These are phyloP conservation scores for Fraxinus greggii DNA, from an alignment of 305 asterid species.

Conservation along the genomic window DNA sequence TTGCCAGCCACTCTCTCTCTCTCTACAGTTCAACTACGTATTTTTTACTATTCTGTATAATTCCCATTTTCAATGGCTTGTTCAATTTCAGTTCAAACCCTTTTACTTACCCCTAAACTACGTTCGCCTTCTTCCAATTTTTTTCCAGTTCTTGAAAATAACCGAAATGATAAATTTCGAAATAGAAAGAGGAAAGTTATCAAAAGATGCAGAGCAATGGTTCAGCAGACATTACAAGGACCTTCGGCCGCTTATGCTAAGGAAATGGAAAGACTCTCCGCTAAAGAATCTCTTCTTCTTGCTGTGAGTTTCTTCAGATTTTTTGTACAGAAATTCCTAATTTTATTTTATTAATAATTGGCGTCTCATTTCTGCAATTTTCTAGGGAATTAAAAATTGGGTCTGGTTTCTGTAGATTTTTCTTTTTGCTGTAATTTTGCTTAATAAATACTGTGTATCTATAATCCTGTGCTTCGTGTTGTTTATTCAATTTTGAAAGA, in stretches of 20 bases:
- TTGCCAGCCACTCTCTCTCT: neutral
- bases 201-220: slow-evolving; percentile 52
- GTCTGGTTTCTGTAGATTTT: neutral
- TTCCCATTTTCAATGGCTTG: slow-evolving; percentile 31
- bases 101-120: neutral
- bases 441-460: neutral
- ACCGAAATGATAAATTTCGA: slow-evolving; percentile 1
- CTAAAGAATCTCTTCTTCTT: slow-evolving; percentile 85
- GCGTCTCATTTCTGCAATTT: neutral
- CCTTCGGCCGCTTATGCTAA: slow-evolving; percentile 83
- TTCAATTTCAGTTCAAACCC: slow-evolving; percentile 33
- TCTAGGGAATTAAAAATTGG: neutral
- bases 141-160: slow-evolving; percentile 17
- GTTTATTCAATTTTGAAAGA: neutral
- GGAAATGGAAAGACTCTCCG: slow-evolving; percentile 83
- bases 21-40: neutral
- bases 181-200: slow-evolving; percentile 21
- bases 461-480: neutral
- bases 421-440: neutral
- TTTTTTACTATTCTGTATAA: neutral
- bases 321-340: neutral
- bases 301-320: slow-evolving; percentile 44
- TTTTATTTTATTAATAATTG: neutral
- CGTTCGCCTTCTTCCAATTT: slow-evolving; percentile 8
- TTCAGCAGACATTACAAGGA: slow-evolving; percentile 65